Percentiles rank a stretch among this genome's conserved stretches.
Evolutionary conservation across 257 asterid genomes (phyloP).

Genomic region (Solanum tarapatanum): DNA sequence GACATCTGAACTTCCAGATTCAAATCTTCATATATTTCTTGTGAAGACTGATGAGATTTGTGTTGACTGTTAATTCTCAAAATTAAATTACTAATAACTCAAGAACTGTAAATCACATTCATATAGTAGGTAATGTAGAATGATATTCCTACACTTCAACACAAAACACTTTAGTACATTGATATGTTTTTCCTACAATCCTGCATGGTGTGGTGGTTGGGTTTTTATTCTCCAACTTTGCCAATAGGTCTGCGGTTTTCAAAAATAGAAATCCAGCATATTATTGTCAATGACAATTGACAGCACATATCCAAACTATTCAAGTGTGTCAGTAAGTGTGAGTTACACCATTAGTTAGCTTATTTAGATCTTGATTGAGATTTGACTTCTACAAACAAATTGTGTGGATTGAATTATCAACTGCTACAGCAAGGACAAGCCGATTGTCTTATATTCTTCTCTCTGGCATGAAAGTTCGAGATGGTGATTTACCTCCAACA

Average conservation of each 20-base stretch:
- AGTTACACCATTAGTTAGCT: not conserved
- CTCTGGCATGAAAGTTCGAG: not conserved
- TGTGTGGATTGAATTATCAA: not conserved
- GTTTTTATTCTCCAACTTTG: not conserved
- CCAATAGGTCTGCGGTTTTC: not conserved
- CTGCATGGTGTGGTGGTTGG: not conserved
- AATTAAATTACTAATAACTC: not conserved
- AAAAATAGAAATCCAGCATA: not conserved
- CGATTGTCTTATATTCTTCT: not conserved
- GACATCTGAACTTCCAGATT: not conserved
- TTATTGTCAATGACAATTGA: not conserved
- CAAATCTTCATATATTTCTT: not conserved
- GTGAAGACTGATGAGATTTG: not conserved
- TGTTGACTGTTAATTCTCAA: not conserved
- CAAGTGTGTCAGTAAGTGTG: not conserved
- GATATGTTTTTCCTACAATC: not conserved
- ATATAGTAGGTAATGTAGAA: not conserved
- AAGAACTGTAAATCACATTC: not conserved
- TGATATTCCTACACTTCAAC: not conserved
- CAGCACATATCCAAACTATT: not conserved
- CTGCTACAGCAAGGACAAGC: not conserved
- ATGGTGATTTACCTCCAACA: not conserved
- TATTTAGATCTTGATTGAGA: not conserved
- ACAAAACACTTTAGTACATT: not conserved
- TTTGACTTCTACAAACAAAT: not conserved